A percentile compares a stretch with the other conserved stretches of the same genome.
Conservation (phyloP, 2,329 filamentous ascomycete genomes). For the Blastomyces parvus region DNA sequence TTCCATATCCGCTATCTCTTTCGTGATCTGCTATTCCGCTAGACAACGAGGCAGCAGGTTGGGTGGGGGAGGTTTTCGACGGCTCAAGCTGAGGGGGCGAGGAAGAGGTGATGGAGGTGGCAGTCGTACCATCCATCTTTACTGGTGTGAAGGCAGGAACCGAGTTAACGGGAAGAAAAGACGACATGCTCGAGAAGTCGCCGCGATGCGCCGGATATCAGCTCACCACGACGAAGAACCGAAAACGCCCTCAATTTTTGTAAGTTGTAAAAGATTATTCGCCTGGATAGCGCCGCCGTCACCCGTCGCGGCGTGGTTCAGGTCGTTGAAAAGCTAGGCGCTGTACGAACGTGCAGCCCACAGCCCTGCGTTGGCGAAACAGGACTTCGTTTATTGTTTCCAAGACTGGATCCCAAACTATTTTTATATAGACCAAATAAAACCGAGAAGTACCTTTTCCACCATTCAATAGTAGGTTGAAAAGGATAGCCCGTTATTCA, state of each 20-base stretch:
- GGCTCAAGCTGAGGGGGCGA: slow-evolving; percentile 28
- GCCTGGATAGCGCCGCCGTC: not conserved
- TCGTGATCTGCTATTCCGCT: not conserved
- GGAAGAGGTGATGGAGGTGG: slow-evolving; percentile 47
- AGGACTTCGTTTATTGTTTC: not conserved
- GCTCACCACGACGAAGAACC: slow-evolving; percentile 16
- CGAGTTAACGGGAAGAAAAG: slow-evolving; percentile 54
- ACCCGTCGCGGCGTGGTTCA: not conserved
- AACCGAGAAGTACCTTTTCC: not conserved
- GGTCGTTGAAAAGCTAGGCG: not conserved
- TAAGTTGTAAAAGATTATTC: not conserved
- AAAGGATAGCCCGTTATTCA: not conserved
- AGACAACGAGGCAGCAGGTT: not conserved
- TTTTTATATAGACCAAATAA: not conserved
- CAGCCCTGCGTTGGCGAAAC: not conserved
- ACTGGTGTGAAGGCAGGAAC: slow-evolving; percentile 39
- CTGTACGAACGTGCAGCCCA: not conserved
- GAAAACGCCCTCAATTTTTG: slow-evolving; percentile 6
- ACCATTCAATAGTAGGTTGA: not conserved
- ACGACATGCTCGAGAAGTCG: slow-evolving; percentile 41
- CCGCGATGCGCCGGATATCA: slow-evolving; percentile 24
- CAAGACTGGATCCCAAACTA: not conserved
- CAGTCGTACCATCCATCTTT: slow-evolving; percentile 34
- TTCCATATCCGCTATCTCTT: slow-evolving; percentile 6
- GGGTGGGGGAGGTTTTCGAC: slow-evolving; percentile 17